Percentiles rank a stretch among this genome's conserved stretches.
Conservation (phyloP, 768 basidiomycete genomes). For the Trametes cingulata region DNA sequence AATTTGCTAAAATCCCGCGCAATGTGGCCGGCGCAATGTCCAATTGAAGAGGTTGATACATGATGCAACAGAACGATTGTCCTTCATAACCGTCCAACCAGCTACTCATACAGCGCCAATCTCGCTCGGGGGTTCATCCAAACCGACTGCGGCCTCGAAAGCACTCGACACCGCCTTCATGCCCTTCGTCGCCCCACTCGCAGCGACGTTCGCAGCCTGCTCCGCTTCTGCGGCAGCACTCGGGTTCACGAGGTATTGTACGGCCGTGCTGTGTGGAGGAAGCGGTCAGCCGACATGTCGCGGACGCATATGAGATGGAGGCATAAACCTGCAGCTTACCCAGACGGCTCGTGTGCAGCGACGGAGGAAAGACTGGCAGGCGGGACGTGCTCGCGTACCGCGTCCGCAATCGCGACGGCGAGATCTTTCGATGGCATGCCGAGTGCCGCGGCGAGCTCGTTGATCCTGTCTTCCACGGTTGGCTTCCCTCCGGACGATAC, state of each 20-base stretch:
- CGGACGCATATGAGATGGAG: background rate
- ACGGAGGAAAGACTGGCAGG: slow-evolving; percentile 60
- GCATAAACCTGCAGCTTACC: slow-evolving; percentile 20
- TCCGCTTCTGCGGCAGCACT: slow-evolving; percentile 20
- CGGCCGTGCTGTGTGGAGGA: slow-evolving; percentile 16
- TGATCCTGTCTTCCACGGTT: slow-evolving; percentile 56
- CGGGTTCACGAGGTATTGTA: slow-evolving; percentile 28
- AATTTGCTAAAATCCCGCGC: no score
- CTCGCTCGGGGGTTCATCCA: slow-evolving; percentile 32
- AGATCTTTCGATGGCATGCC: slow-evolving; percentile 63
- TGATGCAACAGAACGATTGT: no score
- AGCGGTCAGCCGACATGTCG: background rate
- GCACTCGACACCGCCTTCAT: slow-evolving; percentile 17
- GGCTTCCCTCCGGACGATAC: slow-evolving; percentile 10
- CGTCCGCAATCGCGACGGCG: slow-evolving; percentile 62
- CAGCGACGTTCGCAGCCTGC: slow-evolving; percentile 4
- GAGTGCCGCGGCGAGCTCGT: slow-evolving; percentile 59
- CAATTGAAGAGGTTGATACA: no score
- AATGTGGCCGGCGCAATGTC: no score
- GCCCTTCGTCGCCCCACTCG: slow-evolving; percentile 10
- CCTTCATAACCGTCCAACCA: background rate
- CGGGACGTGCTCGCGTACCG: slow-evolving; percentile 59
- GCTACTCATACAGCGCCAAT: slow-evolving; percentile 11
- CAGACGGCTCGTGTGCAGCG: slow-evolving; percentile 45
- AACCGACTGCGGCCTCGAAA: slow-evolving; percentile 27